Conservation (phyloP, 495 filamentous ascomycete species). For the Penicillium waksmanii region DNA sequence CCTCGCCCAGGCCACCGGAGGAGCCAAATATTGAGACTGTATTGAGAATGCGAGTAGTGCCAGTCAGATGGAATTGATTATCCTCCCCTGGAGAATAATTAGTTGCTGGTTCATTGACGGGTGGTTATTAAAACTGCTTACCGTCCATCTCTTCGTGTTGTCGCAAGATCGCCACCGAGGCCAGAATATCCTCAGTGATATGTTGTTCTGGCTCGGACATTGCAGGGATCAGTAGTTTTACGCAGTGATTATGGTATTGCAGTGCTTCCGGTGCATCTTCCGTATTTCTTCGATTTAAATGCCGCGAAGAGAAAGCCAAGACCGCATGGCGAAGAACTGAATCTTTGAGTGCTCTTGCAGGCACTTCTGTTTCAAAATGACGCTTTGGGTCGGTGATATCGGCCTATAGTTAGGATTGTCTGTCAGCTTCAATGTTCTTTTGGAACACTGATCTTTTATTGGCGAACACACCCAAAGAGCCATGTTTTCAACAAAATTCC, state of each 20-base stretch:
- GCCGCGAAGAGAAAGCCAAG: constrained; percentile 36
- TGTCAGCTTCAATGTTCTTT: neutral
- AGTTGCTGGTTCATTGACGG: neutral
- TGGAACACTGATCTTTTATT: neutral
- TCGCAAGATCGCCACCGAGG: constrained; percentile 34
- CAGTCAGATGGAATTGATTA: constrained; percentile 37
- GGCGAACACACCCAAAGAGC: constrained; percentile 31
- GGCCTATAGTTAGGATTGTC: constrained; percentile 18
- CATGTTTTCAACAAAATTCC: constrained; percentile 40
- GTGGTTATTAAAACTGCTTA: constrained; percentile 4
- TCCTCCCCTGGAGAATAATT: constrained; percentile 27
- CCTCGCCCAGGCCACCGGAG: constrained; percentile 33
- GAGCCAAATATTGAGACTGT: constrained; percentile 34
- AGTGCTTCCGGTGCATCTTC: constrained; percentile 28
- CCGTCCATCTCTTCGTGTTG: constrained; percentile 40
- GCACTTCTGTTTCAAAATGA: constrained; percentile 34
- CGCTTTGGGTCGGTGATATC: constrained; percentile 37
- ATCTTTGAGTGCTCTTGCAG: constrained; percentile 28
- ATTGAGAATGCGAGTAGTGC: constrained; percentile 35
- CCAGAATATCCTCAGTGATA: constrained; percentile 34
- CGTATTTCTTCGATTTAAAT: constrained; percentile 26
- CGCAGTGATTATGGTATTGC: constrained; percentile 33
- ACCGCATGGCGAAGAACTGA: constrained; percentile 32
- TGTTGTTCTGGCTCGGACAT: constrained; percentile 25
- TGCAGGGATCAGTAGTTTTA: constrained; percentile 31